phyloP scores from a whole-genome alignment of 305 asterid species.

The Solanum hybrid region DNA sequence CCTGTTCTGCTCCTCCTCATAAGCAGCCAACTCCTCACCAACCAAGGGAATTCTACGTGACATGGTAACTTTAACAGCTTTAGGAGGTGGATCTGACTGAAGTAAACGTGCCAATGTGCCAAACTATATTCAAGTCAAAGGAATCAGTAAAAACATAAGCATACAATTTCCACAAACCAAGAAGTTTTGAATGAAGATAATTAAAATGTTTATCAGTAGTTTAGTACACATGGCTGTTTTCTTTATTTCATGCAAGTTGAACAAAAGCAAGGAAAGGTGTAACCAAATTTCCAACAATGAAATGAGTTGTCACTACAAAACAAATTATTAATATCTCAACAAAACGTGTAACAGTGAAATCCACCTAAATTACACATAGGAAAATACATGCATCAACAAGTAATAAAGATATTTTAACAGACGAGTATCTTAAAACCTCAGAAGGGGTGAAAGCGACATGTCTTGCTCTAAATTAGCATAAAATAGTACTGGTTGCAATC shows the following conservation, averaged over 20 bases:
- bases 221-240: background rate
- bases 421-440: background rate
- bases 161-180: background rate
- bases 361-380: background rate
- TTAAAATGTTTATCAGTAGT: background rate
- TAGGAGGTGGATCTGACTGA: slow-evolving; percentile 98
- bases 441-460: background rate
- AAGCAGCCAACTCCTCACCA: slow-evolving; percentile 98
- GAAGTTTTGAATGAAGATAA: background rate
- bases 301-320: background rate
- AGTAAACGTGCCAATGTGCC: slow-evolving; percentile 89
- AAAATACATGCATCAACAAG: background rate
- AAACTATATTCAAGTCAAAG: slow-evolving; percentile 47
- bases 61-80: slow-evolving; percentile 94
- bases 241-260: background rate
- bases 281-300: background rate
- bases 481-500: background rate
- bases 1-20: slow-evolving; percentile 83
- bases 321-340: background rate
- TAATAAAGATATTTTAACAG: background rate
- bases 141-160: slow-evolving; percentile 6
- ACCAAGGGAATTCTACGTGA: slow-evolving; percentile 85
- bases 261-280: background rate
- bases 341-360: background rate
- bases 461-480: background rate